These are phyloP conservation scores for Clonostachys rhizophaga DNA, from an alignment of 2,329 filamentous ascomycete genomes.

Conservation along the genomic window DNA sequence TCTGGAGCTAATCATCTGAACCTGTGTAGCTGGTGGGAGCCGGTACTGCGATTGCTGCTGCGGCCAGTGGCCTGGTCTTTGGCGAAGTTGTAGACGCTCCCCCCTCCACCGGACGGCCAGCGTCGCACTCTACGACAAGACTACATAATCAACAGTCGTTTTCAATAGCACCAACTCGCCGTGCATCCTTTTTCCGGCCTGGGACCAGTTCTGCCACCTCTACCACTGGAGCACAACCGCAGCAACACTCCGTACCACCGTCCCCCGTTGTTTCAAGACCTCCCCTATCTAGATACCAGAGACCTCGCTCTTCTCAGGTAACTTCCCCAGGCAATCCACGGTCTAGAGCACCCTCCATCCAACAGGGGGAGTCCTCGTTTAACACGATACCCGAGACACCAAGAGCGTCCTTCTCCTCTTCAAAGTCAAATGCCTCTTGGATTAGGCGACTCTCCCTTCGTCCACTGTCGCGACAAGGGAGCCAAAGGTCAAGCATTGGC, in stretches of 20 bases:
- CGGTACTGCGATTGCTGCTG: conserved; percentile 57
- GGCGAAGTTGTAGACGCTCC: conserved; percentile 43
- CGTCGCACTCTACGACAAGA: conserved; percentile 1
- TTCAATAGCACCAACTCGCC: background rate
- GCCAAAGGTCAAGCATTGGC: conserved; percentile 58
- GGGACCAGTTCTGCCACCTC: conserved; percentile 33
- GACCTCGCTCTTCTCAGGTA: conserved; percentile 31
- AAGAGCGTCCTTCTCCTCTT: conserved; percentile 56
- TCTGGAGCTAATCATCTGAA: background rate
- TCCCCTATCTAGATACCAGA: conserved; percentile 28
- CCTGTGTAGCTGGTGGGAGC: conserved; percentile 52
- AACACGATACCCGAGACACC: conserved; percentile 34
- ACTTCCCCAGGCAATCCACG: conserved; percentile 28
- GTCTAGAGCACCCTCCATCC: conserved; percentile 35
- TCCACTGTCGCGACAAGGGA: conserved; percentile 60
- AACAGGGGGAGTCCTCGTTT: conserved; percentile 24
- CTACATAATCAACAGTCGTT: background rate
- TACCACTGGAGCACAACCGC: conserved; percentile 20
- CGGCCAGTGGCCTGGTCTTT: conserved; percentile 54
- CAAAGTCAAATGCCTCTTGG: conserved; percentile 53
- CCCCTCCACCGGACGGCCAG: conserved; percentile 9
- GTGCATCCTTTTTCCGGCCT: conserved; percentile 25
- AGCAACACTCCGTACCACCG: conserved; percentile 15
- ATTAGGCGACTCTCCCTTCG: conserved; percentile 65
- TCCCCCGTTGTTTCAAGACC: conserved; percentile 24